Conservation (phyloP, 1,139 yeast genomes). For the Pichia sp. region DNA sequence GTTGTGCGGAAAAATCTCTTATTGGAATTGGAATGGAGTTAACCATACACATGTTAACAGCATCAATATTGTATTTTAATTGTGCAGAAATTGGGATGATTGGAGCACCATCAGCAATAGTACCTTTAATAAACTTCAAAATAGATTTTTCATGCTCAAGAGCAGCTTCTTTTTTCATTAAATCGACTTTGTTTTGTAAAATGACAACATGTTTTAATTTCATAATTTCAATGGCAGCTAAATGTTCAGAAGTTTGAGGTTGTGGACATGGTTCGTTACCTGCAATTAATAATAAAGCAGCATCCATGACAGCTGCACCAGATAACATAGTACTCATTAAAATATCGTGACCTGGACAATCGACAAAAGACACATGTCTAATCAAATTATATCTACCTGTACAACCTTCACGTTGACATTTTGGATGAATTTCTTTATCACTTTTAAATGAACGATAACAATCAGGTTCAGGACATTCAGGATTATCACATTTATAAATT, state of each 20-base stretch:
- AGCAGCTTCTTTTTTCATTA: conserved; percentile 97
- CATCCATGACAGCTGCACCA: conserved; percentile 99
- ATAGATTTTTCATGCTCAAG: conserved; percentile 93
- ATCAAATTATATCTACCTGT: conserved; percentile 79
- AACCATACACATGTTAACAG: conserved; percentile 94
- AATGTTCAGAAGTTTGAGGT: conserved; percentile 98
- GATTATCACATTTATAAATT: conserved; percentile 87
- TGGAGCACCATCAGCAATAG: conserved; percentile 98
- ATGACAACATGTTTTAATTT: conserved; percentile 94
- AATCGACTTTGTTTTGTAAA: conserved; percentile 95
- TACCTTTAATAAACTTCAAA: conserved; percentile 88
- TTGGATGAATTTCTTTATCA: conserved; percentile 91
- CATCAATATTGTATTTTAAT: conserved; percentile 96
- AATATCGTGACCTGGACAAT: conserved; percentile 99
- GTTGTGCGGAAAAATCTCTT: conserved; percentile 90
- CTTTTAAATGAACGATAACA: conserved; percentile 93
- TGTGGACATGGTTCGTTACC: conserved; percentile 99
- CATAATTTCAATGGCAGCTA: conserved; percentile 99
- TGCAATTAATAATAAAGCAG: conserved; percentile 90
- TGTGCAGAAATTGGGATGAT: conserved; percentile 99
- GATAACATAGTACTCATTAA: conserved; percentile 99
- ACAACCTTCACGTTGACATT: conserved; percentile 81
- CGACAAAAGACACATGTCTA: conserved; percentile 97
- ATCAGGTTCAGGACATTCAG: conserved; percentile 87
- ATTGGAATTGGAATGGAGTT: conserved; percentile 94